Evolutionary conservation across 2,329 filamentous ascomycete genomes (phyloP).

Genomic region (Colletotrichum scovillei): DNA sequence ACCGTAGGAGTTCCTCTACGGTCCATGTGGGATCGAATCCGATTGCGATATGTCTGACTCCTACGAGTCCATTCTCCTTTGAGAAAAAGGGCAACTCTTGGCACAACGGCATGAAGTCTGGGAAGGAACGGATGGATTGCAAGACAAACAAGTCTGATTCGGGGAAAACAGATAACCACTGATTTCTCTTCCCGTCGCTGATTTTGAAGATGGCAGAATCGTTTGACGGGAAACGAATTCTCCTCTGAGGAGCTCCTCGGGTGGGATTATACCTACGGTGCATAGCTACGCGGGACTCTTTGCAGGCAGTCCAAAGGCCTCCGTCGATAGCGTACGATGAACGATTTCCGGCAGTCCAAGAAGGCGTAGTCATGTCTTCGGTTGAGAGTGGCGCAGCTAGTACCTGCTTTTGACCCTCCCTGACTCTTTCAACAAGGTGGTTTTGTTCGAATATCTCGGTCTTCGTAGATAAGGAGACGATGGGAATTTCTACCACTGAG

Average conservation of each 20-base stretch:
- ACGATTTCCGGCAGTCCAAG: not conserved
- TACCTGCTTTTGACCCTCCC: accelerated
- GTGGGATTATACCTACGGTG: not conserved
- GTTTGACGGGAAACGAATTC: not conserved
- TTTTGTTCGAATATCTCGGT: not conserved
- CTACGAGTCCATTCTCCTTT: not conserved
- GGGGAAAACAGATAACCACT: not conserved
- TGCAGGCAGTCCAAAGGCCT: conserved; percentile 8
- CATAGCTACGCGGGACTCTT: conserved; percentile 8
- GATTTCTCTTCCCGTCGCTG: not conserved
- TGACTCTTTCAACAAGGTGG: not conserved
- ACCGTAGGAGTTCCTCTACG: not conserved
- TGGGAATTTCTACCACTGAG: not conserved
- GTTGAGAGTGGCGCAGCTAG: not conserved
- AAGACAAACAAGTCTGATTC: not conserved
- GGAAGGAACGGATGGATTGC: accelerated
- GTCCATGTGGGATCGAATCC: not conserved
- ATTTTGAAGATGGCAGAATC: too few relatives aligned
- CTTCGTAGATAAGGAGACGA: accelerated
- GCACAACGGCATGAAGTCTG: accelerated
- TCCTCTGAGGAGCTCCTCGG: not conserved
- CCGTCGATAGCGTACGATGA: not conserved
- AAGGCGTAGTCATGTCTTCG: not conserved
- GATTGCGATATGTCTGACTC: not conserved
- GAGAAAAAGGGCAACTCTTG: not conserved